Evolutionary conservation across 805 yeast genomes (phyloP), one percentile per base, ranked within the genome.

Genomic region (Pichia cabralensis): DNA sequence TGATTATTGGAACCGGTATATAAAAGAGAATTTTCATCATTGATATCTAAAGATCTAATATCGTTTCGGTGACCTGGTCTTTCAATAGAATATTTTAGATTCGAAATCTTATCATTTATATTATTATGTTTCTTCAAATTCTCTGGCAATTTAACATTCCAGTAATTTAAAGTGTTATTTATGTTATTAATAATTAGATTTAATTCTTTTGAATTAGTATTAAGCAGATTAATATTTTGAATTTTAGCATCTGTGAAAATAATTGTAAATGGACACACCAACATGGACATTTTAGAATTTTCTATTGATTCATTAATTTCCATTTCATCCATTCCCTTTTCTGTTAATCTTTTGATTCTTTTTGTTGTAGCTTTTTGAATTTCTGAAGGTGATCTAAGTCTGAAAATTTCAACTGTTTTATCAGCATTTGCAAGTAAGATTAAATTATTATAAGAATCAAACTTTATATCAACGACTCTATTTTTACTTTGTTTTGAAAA

Each of bases 1-100:
- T 74, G 71, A 16, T 96, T 96, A 50, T 86, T 85, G 3, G 96
- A 80, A 1, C 95, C 96, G 2, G 95, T 80, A 3, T 86, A 94
- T 27, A 89, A 61, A 38, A 92, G 61, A 52, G 74, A 75, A 53
- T 78, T 74, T 59, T 89, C 96, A 35, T 76, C 73, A 37, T 94
- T 80, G 23, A 92, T 65, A 45, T 85, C 88, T 51, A 84, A 62
- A 5, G 94, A 69, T 48, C 98, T 70, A 19, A 89, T 69, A 56
- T 92, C 99, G 3, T 85, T 75, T 53, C 96, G 74, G 56, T 88
- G 96, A 15, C 98, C 99, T 34, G 72, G 69, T 27, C 75, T 57
- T 32, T 86, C 95, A 16, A 92, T 64, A 3, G 76, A 57, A 47
- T 71, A 71, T 28, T 65, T 59, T 43, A 69, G 76, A 3, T 54